These are phyloP conservation scores for Dactylorhiza incarnata DNA, from an alignment of 106 monocot species.

Conservation along the genomic window DNA sequence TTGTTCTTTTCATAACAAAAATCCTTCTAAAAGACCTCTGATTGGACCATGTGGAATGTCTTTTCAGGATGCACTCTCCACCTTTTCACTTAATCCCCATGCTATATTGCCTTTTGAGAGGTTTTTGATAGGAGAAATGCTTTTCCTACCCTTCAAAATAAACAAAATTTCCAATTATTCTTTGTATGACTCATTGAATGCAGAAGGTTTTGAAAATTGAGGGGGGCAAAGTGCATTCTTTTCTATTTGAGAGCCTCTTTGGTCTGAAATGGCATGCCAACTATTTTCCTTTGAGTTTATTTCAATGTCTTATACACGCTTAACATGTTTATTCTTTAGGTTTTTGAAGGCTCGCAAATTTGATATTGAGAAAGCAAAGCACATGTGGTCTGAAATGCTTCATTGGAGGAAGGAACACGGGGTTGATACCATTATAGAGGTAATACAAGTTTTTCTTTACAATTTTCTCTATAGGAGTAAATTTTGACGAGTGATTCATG, in stretches of 20 bases:
- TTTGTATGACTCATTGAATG: not conserved
- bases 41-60: not conserved
- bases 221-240: not conserved
- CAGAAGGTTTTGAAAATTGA: not conserved
- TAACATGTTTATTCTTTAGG: conserved; percentile 14
- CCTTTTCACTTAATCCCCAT: not conserved
- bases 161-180: not conserved
- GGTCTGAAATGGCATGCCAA: not conserved
- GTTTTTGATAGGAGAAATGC: not conserved
- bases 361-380: conserved; percentile 64
- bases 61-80: not conserved
- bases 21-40: not conserved
- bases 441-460: conserved; percentile 3
- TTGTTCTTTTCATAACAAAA: not conserved
- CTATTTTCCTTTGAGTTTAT: not conserved
- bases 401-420: conserved; percentile 57
- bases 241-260: not conserved
- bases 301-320: not conserved
- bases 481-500: not conserved
- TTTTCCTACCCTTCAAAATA: not conserved
- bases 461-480: not conserved
- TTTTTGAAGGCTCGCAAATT: conserved; percentile 63
- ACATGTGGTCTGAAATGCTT: conserved; percentile 68
- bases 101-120: not conserved
- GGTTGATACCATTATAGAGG: conserved; percentile 46